phyloP scores from a whole-genome alignment of 495 filamentous ascomycete species.

The Ascodesmis nigricans region DNA sequence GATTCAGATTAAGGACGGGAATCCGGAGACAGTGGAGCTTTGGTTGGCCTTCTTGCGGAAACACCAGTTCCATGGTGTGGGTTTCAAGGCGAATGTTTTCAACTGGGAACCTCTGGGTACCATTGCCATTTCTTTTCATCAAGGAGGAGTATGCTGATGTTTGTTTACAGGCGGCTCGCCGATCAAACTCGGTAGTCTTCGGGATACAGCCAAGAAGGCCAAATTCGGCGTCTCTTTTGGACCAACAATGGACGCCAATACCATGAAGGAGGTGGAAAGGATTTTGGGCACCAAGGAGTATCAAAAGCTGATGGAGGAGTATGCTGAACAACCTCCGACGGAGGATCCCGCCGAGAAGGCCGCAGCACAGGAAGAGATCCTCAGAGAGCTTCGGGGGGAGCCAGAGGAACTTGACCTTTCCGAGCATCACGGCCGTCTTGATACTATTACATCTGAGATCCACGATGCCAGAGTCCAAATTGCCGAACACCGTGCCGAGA shows the following conservation, averaged over 20 bases:
- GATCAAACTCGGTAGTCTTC: too few species aligned
- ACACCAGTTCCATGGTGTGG: slow-evolving; percentile 77
- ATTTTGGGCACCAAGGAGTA: background rate
- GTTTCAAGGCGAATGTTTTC: slow-evolving; percentile 98
- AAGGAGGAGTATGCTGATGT: too few species aligned
- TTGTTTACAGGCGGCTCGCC: too few species aligned
- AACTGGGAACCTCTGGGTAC: slow-evolving; percentile 52
- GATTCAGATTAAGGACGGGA: slow-evolving; percentile 83
- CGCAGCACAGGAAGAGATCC: background rate
- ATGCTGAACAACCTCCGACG: background rate
- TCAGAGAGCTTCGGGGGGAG: too few species aligned
- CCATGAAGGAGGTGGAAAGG: background rate
- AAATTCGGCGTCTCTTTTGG: too few species aligned
- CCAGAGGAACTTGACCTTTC: too few species aligned
- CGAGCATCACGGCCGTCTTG: too few species aligned
- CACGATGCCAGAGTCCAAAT: too few species aligned
- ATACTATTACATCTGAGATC: too few species aligned
- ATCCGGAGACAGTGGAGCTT: slow-evolving; percentile 64
- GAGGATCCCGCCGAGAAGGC: background rate
- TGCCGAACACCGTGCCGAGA: too few species aligned
- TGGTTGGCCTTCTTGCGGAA: slow-evolving; percentile 86
- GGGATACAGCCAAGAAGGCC: too few species aligned
- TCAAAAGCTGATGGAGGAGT: background rate
- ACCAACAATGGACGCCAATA: too few species aligned
- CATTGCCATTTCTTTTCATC: slow-evolving; percentile 14